Percentiles rank a stretch among this genome's conserved stretches.
Evolutionary conservation across 2,329 filamentous ascomycete species (phyloP).

Genomic region (Alternaria novae-zelandiae): DNA sequence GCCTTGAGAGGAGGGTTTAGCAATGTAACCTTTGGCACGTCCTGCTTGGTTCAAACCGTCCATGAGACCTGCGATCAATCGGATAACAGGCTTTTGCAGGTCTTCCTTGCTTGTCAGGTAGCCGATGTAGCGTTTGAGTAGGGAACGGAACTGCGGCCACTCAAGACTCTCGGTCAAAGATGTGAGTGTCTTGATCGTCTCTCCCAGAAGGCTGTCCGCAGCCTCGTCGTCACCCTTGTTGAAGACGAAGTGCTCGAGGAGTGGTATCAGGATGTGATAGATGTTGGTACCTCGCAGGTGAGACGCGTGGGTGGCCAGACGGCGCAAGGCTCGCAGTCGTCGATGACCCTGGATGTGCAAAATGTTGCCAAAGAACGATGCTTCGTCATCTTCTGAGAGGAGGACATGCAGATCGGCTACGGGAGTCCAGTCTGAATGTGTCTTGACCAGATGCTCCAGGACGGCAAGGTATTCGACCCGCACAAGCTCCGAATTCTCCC

Average conservation of each 20-base stretch:
- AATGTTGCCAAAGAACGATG: slow-evolving; percentile 91
- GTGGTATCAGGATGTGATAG: slow-evolving; percentile 84
- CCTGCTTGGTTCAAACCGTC: slow-evolving; percentile 72
- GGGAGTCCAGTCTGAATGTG: slow-evolving; percentile 71
- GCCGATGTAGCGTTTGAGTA: slow-evolving; percentile 81
- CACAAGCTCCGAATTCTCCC: slow-evolving; percentile 81
- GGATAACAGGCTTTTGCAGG: slow-evolving; percentile 83
- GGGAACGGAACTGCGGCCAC: slow-evolving; percentile 88
- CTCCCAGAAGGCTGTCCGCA: slow-evolving; percentile 82
- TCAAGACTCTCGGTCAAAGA: slow-evolving; percentile 77
- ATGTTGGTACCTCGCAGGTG: slow-evolving; percentile 78
- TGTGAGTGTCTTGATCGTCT: slow-evolving; percentile 82
- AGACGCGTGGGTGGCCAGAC: slow-evolving; percentile 73
- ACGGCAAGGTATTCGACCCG: slow-evolving; percentile 81
- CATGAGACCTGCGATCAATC: slow-evolving; percentile 79
- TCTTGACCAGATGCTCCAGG: slow-evolving; percentile 77
- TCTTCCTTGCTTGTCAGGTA: slow-evolving; percentile 83
- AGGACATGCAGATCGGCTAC: slow-evolving; percentile 77
- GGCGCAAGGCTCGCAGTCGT: slow-evolving; percentile 81
- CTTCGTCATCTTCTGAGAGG: slow-evolving; percentile 75
- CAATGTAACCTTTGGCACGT: slow-evolving; percentile 42
- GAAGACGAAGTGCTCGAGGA: slow-evolving; percentile 94
- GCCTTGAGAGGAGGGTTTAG: slow-evolving; percentile 43
- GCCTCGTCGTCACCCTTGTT: slow-evolving; percentile 78
- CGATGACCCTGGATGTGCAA: slow-evolving; percentile 87